A percentile compares a stretch with the other conserved stretches of the same genome.
Evolutionary conservation across 805 yeast species (phyloP).

Genomic region (Saccharomycopsis selenospora): DNA sequence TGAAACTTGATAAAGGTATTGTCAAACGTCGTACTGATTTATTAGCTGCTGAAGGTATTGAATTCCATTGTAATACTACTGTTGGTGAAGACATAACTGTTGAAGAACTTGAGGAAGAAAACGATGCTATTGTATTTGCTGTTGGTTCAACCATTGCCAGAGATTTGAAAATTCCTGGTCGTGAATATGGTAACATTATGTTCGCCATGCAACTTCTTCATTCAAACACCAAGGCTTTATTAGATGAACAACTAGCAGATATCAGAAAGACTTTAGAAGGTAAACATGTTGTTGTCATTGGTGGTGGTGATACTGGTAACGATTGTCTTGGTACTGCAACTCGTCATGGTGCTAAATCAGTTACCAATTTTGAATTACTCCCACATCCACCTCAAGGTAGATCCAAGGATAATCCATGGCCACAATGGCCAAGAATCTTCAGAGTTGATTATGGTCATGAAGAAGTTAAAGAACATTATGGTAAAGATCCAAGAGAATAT

Average conservation of each 20-base stretch:
- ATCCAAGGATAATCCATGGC: constrained; percentile 98
- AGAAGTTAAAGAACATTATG: constrained; percentile 91
- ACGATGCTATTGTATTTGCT: constrained; percentile 84
- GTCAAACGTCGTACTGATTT: constrained; percentile 91
- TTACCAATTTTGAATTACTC: constrained; percentile 85
- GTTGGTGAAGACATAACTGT: constrained; percentile 79
- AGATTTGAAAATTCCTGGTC: constrained; percentile 90
- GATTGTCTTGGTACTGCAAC: constrained; percentile 97
- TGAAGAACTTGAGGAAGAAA: constrained; percentile 52
- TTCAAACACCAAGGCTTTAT: constrained; percentile 82
- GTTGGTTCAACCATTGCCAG: constrained; percentile 97
- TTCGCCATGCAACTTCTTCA: constrained; percentile 91
- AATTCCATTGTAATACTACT: constrained; percentile 66
- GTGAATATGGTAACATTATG: constrained; percentile 82
- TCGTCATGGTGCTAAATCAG: constrained; percentile 94
- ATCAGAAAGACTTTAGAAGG: constrained; percentile 68
- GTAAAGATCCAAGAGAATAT: constrained; percentile 96
- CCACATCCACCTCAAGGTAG: constrained; percentile 86
- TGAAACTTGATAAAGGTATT: constrained; percentile 90
- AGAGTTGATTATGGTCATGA: constrained; percentile 97
- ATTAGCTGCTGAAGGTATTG: constrained; percentile 83
- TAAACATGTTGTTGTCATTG: constrained; percentile 91
- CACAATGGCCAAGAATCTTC: constrained; percentile 98
- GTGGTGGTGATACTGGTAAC: constrained; percentile 99
- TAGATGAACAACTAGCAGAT: constrained; percentile 72